phyloP scores from a whole-genome alignment of 2,329 filamentous ascomycete species.

The Xylogone sp. region DNA sequence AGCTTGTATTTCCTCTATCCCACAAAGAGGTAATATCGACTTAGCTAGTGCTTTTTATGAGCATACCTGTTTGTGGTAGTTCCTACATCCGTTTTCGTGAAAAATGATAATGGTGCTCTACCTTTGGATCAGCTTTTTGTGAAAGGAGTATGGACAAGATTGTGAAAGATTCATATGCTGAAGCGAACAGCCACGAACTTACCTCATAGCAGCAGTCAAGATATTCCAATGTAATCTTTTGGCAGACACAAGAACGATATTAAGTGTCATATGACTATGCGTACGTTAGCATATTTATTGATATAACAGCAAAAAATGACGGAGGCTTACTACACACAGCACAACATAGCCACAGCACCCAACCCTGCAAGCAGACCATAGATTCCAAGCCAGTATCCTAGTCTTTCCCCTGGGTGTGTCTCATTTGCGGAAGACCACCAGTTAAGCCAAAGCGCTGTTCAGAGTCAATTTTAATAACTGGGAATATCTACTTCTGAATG shows the following conservation, averaged over 20 bases:
- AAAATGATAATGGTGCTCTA: slow-evolving; percentile 11
- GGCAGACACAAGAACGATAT: background rate
- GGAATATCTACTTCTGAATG: background rate
- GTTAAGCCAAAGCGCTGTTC: slow-evolving; percentile 1
- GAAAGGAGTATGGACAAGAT: background rate
- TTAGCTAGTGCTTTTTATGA: too few relatives aligned
- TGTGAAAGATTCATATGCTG: background rate
- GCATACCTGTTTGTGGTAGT: slow-evolving; percentile 7
- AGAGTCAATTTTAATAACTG: background rate
- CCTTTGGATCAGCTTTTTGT: background rate
- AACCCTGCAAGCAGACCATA: slow-evolving; percentile 1
- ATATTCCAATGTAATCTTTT: background rate
- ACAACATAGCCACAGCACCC: background rate
- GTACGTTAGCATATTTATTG: background rate
- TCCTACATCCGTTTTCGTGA: slow-evolving; percentile 8
- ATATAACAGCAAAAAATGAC: background rate
- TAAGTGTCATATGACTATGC: background rate
- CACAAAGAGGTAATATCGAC: background rate
- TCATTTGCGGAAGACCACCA: slow-evolving; percentile 1
- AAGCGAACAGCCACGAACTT: slow-evolving; percentile 1
- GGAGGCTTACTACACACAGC: background rate
- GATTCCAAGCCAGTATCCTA: slow-evolving; percentile 2
- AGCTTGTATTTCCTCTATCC: background rate
- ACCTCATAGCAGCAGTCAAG: background rate
- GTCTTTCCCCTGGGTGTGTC: background rate